phyloP scores from a whole-genome alignment of 768 basidiomycete genomes.

The Gelatoporia subvermispora region DNA sequence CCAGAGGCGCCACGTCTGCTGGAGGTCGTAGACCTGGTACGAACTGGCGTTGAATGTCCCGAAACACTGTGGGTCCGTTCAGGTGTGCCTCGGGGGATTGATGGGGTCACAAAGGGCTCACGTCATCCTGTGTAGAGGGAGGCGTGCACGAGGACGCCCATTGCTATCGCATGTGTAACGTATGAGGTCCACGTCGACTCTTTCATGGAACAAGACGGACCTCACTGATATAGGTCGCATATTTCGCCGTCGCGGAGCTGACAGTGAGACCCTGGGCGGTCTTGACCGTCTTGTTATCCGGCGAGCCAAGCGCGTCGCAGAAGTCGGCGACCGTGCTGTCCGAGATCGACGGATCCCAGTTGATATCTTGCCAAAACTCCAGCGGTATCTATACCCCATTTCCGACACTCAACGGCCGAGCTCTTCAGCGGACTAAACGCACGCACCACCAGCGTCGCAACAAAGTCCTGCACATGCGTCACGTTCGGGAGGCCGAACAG shows the following conservation, averaged over 20 bases:
- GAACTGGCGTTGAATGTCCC: constrained; percentile 69
- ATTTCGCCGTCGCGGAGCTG: constrained; percentile 62
- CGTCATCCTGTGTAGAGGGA: constrained; percentile 47
- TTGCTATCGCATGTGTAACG: constrained; percentile 19
- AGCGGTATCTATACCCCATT: constrained; percentile 67
- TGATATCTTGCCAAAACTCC: constrained; percentile 74
- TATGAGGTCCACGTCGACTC: constrained; percentile 25
- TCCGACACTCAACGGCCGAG: no score
- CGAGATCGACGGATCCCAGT: constrained; percentile 76
- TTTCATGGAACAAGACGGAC: constrained; percentile 28
- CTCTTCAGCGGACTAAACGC: background rate
- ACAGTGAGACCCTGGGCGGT: constrained; percentile 34
- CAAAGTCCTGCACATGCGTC: constrained; percentile 75
- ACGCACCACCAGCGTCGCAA: constrained; percentile 56
- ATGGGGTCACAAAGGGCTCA: constrained; percentile 20
- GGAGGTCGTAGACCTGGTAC: constrained; percentile 56
- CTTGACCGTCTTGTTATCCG: constrained; percentile 20
- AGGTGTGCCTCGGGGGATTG: background rate
- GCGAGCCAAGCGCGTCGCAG: constrained; percentile 44
- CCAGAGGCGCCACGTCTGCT: constrained; percentile 85
- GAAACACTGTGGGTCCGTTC: constrained; percentile 59
- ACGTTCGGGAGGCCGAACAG: constrained; percentile 73
- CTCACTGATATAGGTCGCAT: constrained; percentile 72
- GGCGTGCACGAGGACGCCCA: constrained; percentile 10
- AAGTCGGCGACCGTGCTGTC: constrained; percentile 62